A percentile compares a stretch with the other conserved stretches of the same genome.
phyloP scores from a whole-genome alignment of 2,329 filamentous ascomycete species.

The Colletotrichum gloeosporioides region DNA sequence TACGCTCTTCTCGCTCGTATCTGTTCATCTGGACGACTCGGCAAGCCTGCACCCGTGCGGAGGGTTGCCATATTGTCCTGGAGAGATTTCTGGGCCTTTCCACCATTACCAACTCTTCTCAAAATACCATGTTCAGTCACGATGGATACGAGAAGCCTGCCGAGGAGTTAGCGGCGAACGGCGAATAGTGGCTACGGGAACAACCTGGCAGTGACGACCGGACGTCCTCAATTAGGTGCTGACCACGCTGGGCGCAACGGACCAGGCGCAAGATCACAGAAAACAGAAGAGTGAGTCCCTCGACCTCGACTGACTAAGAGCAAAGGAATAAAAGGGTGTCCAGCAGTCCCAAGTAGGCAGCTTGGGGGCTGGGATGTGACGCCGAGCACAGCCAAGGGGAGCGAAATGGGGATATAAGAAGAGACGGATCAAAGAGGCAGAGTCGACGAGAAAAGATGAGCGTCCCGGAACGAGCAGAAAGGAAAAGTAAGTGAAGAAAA shows the following conservation, averaged over 20 bases:
- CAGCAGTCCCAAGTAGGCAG: not conserved
- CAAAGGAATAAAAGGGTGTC: not conserved
- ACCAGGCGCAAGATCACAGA: not conserved
- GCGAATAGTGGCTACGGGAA: not conserved
- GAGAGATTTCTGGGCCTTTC: conserved; percentile 22
- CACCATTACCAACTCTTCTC: conserved; percentile 18
- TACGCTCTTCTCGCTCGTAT: conserved; percentile 31
- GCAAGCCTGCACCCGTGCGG: conserved; percentile 44
- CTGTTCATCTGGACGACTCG: conserved; percentile 43
- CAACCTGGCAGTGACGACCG: conserved; percentile 21
- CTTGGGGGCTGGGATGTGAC: not conserved
- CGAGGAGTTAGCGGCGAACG: not conserved
- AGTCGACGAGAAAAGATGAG: not conserved
- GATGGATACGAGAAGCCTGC: conserved; percentile 11
- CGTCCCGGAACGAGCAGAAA: not conserved
- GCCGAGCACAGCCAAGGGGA: not conserved
- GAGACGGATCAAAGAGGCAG: not conserved
- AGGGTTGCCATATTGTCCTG: conserved; percentile 49
- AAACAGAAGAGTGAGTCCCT: not conserved
- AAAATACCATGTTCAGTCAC: conserved; percentile 7
- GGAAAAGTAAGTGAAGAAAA: not conserved
- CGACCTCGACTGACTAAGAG: not conserved
- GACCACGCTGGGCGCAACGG: conserved; percentile 12
- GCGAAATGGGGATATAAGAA: not conserved
- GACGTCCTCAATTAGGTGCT: conserved; percentile 24